phyloP scores from a whole-genome alignment of 352 stramenopile species.

The Phytopythium litorale region DNA sequence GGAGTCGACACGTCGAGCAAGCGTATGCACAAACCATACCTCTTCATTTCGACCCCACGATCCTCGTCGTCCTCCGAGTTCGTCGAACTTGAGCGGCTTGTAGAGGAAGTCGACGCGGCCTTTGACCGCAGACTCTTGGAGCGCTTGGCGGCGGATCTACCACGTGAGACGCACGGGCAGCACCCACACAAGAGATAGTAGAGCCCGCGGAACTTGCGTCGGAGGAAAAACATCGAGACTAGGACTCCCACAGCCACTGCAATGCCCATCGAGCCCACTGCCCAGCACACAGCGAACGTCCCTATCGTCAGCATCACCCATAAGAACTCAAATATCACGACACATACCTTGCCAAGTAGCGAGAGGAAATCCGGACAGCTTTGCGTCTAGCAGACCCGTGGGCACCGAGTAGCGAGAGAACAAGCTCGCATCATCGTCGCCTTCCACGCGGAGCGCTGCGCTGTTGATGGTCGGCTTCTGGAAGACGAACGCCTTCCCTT shows the following conservation, averaged over 20 bases:
- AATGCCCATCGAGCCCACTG: constrained; percentile 49
- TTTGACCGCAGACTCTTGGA: constrained; percentile 8
- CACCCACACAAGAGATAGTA: constrained; percentile 3
- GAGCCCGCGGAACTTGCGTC: constrained; percentile 33
- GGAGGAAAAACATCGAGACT: constrained; percentile 43
- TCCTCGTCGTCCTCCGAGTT: constrained; percentile 11
- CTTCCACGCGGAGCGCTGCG: constrained; percentile 22
- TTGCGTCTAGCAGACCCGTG: constrained; percentile 15
- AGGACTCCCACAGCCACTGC: constrained; percentile 43
- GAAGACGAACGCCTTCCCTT: constrained; percentile 28
- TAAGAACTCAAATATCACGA: background rate
- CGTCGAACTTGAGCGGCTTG: constrained; percentile 14
- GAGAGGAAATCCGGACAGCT: constrained; percentile 40
- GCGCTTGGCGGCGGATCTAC: constrained; percentile 9
- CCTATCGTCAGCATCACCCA: background rate
- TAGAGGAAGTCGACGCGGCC: constrained; percentile 1
- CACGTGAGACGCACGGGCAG: constrained; percentile 2
- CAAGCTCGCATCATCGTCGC: constrained; percentile 19
- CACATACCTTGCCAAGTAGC: constrained; percentile 51
- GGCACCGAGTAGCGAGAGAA: constrained; percentile 32
- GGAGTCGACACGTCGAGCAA: background rate
- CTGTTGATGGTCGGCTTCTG: constrained; percentile 17
- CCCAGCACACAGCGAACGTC: background rate
- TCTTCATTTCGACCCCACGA: constrained; percentile 6
- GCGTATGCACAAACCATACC: background rate